phyloP scores from a whole-genome alignment of 371 early-diverging fungal species.

The Circinella minor region DNA sequence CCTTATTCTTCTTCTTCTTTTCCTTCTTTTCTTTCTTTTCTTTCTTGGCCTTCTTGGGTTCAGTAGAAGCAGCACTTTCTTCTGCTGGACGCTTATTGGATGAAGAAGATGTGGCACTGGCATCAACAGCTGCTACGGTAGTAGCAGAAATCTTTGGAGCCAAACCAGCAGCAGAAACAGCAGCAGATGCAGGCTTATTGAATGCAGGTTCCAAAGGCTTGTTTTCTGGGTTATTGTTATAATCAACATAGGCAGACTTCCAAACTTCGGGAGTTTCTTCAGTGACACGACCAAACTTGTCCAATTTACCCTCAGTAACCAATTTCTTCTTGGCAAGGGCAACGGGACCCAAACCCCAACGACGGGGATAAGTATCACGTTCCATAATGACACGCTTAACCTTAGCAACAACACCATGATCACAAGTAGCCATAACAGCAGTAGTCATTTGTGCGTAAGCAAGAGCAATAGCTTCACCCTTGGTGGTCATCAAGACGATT shows the following conservation, averaged over 20 bases:
- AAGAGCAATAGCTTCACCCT: conserved; percentile 99
- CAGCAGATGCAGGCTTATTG: conserved; percentile 30
- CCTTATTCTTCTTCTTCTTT: conserved; percentile 54
- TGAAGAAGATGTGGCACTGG: conserved; percentile 1
- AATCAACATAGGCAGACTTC: conserved; percentile 79
- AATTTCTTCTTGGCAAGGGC: conserved; percentile 97
- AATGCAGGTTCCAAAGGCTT: conserved; percentile 39
- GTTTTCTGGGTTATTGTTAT: conserved; percentile 56
- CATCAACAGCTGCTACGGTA: conserved; percentile 41
- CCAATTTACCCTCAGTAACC: conserved; percentile 95
- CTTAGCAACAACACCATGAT: conserved; percentile 97
- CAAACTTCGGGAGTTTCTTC: conserved; percentile 83
- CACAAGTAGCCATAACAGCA: conserved; percentile 87
- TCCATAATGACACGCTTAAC: conserved; percentile 99
- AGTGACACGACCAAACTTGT: conserved; percentile 92
- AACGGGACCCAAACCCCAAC: conserved; percentile 97
- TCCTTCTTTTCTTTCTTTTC: conserved; percentile 36
- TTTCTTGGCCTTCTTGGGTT: conserved; percentile 33
- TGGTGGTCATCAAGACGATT: conserved; percentile 99
- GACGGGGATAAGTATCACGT: conserved; percentile 97
- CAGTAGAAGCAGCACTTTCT: conserved; percentile 8
- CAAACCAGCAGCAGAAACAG: conserved; percentile 47
- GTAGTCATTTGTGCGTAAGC: conserved; percentile 97
- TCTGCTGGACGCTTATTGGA: conserved; percentile 34
- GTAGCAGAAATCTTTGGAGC: conserved; percentile 39